Percentiles rank a stretch among this genome's conserved stretches.
Evolutionary conservation across 2,329 filamentous ascomycete species (phyloP).

Genomic region (Talaromyces sp.): DNA sequence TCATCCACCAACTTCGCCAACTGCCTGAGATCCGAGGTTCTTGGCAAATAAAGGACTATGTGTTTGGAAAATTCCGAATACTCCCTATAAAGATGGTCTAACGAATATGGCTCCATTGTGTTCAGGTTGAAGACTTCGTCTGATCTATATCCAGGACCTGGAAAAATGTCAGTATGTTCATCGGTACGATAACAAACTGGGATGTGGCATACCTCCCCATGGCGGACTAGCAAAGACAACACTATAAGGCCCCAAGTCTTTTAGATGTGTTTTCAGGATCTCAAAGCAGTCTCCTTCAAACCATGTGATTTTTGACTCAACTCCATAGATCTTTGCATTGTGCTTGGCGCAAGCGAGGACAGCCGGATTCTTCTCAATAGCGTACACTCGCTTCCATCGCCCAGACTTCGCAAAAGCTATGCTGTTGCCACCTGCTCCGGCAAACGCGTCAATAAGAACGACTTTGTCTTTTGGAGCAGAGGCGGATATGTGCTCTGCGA

Average conservation of each 20-base stretch:
- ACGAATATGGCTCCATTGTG: conserved; percentile 83
- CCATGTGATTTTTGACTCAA: conserved; percentile 76
- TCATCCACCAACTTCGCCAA: conserved; percentile 57
- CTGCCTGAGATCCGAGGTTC: conserved; percentile 78
- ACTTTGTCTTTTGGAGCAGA: conserved; percentile 55
- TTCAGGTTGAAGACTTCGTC: conserved; percentile 75
- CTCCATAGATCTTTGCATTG: conserved; percentile 83
- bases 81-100: conserved; percentile 59
- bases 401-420: conserved; percentile 87
- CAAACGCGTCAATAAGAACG: conserved; percentile 82
- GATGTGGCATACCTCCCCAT: conserved; percentile 60
- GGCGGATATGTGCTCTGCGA: conserved; percentile 67
- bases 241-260: conserved; percentile 48
- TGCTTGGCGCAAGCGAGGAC: conserved; percentile 87
- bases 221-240: conserved; percentile 70
- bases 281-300: conserved; percentile 83
- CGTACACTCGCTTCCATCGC: conserved; percentile 79
- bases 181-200: not conserved
- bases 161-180: conserved; percentile 14
- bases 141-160: conserved; percentile 61
- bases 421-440: conserved; percentile 85
- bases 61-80: conserved; percentile 55
- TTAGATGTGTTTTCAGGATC: conserved; percentile 55
- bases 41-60: conserved; percentile 75
- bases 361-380: conserved; percentile 77